Percentiles rank a stretch among this genome's conserved stretches.
These are phyloP conservation scores for Penicillium manginii DNA, from an alignment of 495 filamentous ascomycete genomes.

Conservation along the genomic window DNA sequence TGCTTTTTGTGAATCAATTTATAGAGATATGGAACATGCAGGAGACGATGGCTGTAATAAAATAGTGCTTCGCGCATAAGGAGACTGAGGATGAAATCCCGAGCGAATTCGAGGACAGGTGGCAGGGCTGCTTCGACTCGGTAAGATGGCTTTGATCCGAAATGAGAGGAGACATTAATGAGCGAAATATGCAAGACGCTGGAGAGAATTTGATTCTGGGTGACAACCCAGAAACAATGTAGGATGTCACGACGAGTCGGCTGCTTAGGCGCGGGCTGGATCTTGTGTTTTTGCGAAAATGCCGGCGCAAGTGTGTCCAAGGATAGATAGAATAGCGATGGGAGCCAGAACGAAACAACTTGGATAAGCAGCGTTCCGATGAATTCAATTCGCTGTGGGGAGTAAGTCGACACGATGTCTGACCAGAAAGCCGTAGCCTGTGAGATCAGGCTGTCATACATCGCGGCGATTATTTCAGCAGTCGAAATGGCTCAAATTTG, in stretches of 20 bases:
- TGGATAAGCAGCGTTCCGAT: slow-evolving; percentile 49
- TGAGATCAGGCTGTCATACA: not conserved
- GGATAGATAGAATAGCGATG: slow-evolving; percentile 43
- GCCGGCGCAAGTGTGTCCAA: slow-evolving; percentile 47
- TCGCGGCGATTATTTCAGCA: not conserved
- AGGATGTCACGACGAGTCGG: slow-evolving; percentile 48
- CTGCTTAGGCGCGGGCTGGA: slow-evolving; percentile 56
- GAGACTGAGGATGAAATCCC: slow-evolving; percentile 50
- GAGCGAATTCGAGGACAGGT: slow-evolving; percentile 31
- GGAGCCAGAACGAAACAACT: slow-evolving; percentile 55
- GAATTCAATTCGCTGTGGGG: slow-evolving; percentile 45
- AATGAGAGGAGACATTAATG: slow-evolving; percentile 22
- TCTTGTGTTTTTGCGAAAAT: slow-evolving; percentile 58
- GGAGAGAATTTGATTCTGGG: slow-evolving; percentile 51
- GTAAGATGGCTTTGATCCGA: slow-evolving; percentile 32
- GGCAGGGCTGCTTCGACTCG: slow-evolving; percentile 39
- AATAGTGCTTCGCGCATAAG: slow-evolving; percentile 57
- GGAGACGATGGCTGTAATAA: slow-evolving; percentile 58
- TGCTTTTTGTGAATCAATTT: slow-evolving; percentile 58
- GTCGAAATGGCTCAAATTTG: not conserved
- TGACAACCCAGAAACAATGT: slow-evolving; percentile 49
- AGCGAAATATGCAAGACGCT: slow-evolving; percentile 39
- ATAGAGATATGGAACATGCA: slow-evolving; percentile 57
- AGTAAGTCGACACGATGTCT: slow-evolving; percentile 27
- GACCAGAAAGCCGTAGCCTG: slow-evolving; percentile 28